These are phyloP conservation scores for Pterocarpus santalinus DNA, from an alignment of 306 rosid genomes.

Conservation along the genomic window DNA sequence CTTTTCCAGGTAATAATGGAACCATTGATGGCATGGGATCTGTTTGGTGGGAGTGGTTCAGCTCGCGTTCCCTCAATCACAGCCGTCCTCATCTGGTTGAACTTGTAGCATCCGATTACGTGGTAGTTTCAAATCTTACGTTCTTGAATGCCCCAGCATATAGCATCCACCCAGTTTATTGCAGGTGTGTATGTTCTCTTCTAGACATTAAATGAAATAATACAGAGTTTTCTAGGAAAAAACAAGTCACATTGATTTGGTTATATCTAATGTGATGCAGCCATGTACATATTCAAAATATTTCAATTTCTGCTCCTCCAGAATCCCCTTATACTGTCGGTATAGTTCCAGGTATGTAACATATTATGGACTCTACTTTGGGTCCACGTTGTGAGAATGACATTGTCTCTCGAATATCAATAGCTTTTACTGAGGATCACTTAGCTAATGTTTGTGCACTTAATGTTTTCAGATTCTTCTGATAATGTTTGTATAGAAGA, in stretches of 20 bases:
- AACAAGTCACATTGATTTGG: constrained; percentile 14
- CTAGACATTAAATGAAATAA: constrained; percentile 15
- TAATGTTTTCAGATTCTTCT: constrained; percentile 83
- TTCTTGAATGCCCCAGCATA: constrained; percentile 91
- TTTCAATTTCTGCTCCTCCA: constrained; percentile 79
- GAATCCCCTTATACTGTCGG: constrained; percentile 89
- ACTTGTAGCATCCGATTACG: constrained; percentile 64
- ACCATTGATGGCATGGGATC: constrained; percentile 90
- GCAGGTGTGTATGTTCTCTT: constrained; percentile 72
- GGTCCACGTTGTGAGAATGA: constrained; percentile 14
- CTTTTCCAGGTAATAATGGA: constrained; percentile 82
- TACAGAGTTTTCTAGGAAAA: constrained; percentile 1
- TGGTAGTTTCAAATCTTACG: constrained; percentile 93
- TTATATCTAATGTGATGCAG: constrained; percentile 65
- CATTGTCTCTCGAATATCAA: constrained; percentile 11
- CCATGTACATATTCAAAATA: constrained; percentile 78
- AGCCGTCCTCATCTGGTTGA: constrained; percentile 97
- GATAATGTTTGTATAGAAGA: constrained; percentile 90
- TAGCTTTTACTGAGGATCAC: background rate
- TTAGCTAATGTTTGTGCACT: constrained; percentile 36
- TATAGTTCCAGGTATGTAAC: constrained; percentile 83
- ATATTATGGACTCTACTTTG: constrained; percentile 12
- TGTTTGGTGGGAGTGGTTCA: constrained; percentile 96
- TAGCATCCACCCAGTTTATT: constrained; percentile 91
- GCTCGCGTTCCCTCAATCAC: constrained; percentile 71